Conservation (phyloP, 1,139 yeast genomes). For the Lodderomyces elongisporus region DNA sequence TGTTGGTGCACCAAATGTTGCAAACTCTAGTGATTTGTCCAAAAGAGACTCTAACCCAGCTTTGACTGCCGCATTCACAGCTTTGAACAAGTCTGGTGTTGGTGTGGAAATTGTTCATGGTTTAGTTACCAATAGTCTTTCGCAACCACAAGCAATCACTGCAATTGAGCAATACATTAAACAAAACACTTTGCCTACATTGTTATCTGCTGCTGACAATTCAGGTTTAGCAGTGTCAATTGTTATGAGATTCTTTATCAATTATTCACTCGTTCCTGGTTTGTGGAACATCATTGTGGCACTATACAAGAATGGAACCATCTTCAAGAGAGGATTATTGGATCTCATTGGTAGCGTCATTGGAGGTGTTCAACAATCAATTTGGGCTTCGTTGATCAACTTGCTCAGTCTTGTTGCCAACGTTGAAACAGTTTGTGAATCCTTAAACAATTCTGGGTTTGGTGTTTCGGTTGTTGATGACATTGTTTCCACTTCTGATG, state of each 20-base stretch:
- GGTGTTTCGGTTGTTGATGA: slow-evolving; percentile 22
- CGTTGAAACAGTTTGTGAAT: slow-evolving; percentile 19
- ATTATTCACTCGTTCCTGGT: slow-evolving; percentile 20
- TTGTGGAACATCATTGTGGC: slow-evolving; percentile 16
- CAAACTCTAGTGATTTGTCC: neutral
- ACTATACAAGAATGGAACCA: slow-evolving; percentile 15
- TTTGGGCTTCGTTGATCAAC: slow-evolving; percentile 10
- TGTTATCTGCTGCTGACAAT: slow-evolving; percentile 21
- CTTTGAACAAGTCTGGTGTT: slow-evolving; percentile 23
- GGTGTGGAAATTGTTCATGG: slow-evolving; percentile 22
- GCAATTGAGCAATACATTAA: slow-evolving; percentile 21
- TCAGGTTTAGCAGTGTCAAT: slow-evolving; percentile 27
- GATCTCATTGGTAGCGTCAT: slow-evolving; percentile 3
- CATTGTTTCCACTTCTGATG: slow-evolving; percentile 18
- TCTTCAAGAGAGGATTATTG: slow-evolving; percentile 9
- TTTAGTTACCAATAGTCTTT: slow-evolving; percentile 19
- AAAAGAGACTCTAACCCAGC: slow-evolving; percentile 12
- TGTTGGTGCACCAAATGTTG: slow-evolving; percentile 4
- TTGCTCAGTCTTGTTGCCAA: slow-evolving; percentile 15
- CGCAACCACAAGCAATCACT: slow-evolving; percentile 20
- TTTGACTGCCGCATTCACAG: slow-evolving; percentile 24
- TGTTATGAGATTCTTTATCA: slow-evolving; percentile 21
- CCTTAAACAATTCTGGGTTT: slow-evolving; percentile 27
- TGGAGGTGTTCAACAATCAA: slow-evolving; percentile 9
- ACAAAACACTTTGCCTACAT: slow-evolving; percentile 17